phyloP scores from a whole-genome alignment of 495 filamentous ascomycete species.

The Hapsidospora chrysogenum region DNA sequence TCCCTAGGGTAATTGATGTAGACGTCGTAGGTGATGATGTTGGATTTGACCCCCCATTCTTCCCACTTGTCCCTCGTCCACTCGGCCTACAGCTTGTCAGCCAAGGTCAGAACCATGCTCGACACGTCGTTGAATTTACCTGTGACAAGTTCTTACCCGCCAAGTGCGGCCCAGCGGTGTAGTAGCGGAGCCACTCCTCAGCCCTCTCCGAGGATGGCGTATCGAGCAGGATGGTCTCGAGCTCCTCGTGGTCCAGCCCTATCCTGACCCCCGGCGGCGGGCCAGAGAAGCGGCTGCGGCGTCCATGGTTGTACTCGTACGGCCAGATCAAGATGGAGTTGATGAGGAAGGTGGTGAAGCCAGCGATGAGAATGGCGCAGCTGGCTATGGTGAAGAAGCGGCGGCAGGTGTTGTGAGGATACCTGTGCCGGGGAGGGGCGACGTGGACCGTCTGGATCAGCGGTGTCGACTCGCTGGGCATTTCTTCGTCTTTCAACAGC shows the following conservation, averaged over 20 bases:
- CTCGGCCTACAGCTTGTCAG: conserved; percentile 37
- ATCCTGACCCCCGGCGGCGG: conserved; percentile 4
- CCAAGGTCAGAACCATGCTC: neutral
- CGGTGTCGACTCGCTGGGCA: conserved; percentile 43
- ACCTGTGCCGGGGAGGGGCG: conserved; percentile 36
- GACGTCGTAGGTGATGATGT: conserved; percentile 68
- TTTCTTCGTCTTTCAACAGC: too few relatives aligned
- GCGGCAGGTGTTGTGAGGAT: conserved; percentile 50
- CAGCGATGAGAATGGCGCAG: conserved; percentile 31
- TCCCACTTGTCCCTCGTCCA: conserved; percentile 82
- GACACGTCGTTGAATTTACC: conserved; percentile 9
- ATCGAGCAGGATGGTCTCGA: conserved; percentile 50
- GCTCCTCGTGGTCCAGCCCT: conserved; percentile 40
- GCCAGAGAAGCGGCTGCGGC: conserved; percentile 10
- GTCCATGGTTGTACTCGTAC: conserved; percentile 21
- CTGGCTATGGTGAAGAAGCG: conserved; percentile 56
- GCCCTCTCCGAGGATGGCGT: conserved; percentile 54
- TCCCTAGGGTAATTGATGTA: conserved; percentile 82
- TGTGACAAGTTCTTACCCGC: conserved; percentile 70
- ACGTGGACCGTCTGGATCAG: conserved; percentile 41
- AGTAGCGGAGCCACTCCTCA: conserved; percentile 78
- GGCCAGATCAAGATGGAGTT: conserved; percentile 28
- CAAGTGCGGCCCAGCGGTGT: conserved; percentile 76
- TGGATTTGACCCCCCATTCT: conserved; percentile 60
- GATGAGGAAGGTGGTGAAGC: conserved; percentile 44